phyloP scores from a whole-genome alignment of 208 protist genomes.

The Leishmania martiniquensis region DNA sequence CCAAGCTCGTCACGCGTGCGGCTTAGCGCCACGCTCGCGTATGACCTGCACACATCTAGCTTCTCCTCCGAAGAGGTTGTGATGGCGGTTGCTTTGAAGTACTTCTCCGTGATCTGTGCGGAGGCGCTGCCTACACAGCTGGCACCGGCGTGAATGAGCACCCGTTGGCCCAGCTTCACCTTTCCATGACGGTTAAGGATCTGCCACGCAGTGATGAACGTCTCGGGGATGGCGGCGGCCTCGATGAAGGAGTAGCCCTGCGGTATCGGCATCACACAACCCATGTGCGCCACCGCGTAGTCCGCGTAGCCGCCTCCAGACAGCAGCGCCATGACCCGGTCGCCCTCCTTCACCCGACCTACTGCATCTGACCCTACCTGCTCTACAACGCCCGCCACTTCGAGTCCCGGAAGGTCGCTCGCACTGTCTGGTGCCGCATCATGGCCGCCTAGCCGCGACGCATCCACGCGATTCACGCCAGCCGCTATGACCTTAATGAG shows the following conservation, averaged over 20 bases:
- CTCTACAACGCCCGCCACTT: constrained; percentile 85
- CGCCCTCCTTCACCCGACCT: constrained; percentile 69
- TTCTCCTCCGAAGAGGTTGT: constrained; percentile 74
- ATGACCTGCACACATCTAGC: constrained; percentile 64
- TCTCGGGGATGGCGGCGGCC: constrained; percentile 91
- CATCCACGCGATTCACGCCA: constrained; percentile 88
- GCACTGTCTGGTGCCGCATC: constrained; percentile 81
- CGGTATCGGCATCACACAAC: constrained; percentile 78
- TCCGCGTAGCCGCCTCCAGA: constrained; percentile 93
- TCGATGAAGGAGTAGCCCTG: constrained; percentile 80
- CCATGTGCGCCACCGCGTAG: constrained; percentile 71
- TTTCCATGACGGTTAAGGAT: constrained; percentile 71
- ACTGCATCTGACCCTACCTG: constrained; percentile 51
- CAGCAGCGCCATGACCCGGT: constrained; percentile 90
- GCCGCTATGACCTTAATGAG: constrained; percentile 88
- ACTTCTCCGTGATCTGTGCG: constrained; percentile 86
- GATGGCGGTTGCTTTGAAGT: constrained; percentile 70
- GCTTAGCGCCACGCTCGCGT: constrained; percentile 47
- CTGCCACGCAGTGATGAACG: constrained; percentile 94
- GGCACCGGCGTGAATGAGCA: constrained; percentile 89
- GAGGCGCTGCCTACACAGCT: constrained; percentile 88
- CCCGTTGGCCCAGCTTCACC: constrained; percentile 55
- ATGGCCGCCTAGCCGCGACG: constrained; percentile 76
- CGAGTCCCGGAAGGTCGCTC: constrained; percentile 82
- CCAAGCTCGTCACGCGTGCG: constrained; percentile 58